phyloP scores from a whole-genome alignment of 2,329 filamentous ascomycete species.

The Pseudogymnoascus sp. region DNA sequence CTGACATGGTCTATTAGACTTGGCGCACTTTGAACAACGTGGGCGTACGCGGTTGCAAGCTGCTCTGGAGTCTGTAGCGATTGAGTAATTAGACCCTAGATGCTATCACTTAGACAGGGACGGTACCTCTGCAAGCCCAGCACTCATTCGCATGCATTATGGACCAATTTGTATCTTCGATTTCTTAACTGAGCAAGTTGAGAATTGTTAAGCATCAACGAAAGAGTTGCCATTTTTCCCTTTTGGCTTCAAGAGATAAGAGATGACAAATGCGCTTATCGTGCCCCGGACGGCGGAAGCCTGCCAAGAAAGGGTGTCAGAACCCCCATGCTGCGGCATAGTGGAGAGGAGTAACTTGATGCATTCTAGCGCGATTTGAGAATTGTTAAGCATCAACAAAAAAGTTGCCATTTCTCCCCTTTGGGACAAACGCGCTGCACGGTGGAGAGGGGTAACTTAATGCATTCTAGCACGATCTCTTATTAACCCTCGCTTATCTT shows the following conservation, averaged over 20 bases:
- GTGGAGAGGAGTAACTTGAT: neutral
- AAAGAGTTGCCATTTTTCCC: constrained; percentile 15
- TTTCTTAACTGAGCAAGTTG: constrained; percentile 13
- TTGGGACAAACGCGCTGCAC: constrained; percentile 15
- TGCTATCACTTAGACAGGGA: constrained; percentile 14
- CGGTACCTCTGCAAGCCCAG: constrained; percentile 22
- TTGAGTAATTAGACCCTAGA: constrained; percentile 14
- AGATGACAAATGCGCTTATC: neutral
- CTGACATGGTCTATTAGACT: constrained; percentile 19
- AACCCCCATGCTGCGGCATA: too few relatives aligned
- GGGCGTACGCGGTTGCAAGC: constrained; percentile 17
- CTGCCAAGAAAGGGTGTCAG: neutral
- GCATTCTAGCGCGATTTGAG: constrained; percentile 9
- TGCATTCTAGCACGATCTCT: constrained; percentile 11
- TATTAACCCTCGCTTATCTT: constrained; percentile 13
- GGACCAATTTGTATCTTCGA: constrained; percentile 9
- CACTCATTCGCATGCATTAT: constrained; percentile 20
- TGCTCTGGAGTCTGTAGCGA: constrained; percentile 18
- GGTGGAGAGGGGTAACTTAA: constrained; percentile 1
- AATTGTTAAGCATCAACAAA: constrained; percentile 14
- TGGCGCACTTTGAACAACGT: constrained; percentile 19
- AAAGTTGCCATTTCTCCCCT: constrained; percentile 15
- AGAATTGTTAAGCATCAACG: constrained; percentile 15
- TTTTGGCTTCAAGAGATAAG: constrained; percentile 11
- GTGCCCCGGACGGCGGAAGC: neutral